phyloP scores from a whole-genome alignment of 345 rosid species.

The Populus davidiana region DNA sequence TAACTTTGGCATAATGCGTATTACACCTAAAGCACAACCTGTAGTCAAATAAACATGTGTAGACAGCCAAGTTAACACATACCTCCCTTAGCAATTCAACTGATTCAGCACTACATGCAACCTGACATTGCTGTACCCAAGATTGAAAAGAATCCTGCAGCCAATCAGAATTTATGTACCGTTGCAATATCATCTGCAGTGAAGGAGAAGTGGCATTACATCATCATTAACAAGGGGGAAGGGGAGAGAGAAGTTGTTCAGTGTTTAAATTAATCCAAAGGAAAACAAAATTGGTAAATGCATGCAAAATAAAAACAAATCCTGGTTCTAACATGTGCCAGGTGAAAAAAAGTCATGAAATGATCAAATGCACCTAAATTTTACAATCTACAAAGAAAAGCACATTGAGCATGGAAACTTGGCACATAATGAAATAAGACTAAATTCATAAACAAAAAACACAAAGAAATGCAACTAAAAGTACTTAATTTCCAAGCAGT shows the following conservation, averaged over 20 bases:
- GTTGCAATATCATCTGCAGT: conserved; percentile 72
- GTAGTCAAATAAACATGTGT: neutral
- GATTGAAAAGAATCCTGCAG: conserved; percentile 45
- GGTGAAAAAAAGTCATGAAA: neutral
- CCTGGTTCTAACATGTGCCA: neutral
- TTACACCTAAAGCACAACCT: neutral
- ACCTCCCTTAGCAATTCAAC: conserved; percentile 90
- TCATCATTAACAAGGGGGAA: neutral
- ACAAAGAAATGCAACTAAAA: neutral
- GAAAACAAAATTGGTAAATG: neutral
- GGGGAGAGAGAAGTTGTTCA: neutral
- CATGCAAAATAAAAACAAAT: neutral
- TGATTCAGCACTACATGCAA: conserved; percentile 72
- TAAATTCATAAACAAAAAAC: neutral
- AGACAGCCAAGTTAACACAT: conserved; percentile 1
- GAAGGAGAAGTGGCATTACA: conserved; percentile 15
- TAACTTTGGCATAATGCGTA: neutral
- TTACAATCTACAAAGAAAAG: neutral
- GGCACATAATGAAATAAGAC: neutral
- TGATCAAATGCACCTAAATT: neutral
- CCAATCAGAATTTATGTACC: conserved; percentile 68
- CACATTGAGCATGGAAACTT: neutral
- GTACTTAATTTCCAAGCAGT: neutral
- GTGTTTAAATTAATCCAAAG: neutral
- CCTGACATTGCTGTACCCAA: conserved; percentile 70